Percentiles rank a stretch among this genome's conserved stretches.
These are phyloP conservation scores for Fusarium begoniae DNA, from an alignment of 2,329 filamentous ascomycete genomes.

Conservation along the genomic window DNA sequence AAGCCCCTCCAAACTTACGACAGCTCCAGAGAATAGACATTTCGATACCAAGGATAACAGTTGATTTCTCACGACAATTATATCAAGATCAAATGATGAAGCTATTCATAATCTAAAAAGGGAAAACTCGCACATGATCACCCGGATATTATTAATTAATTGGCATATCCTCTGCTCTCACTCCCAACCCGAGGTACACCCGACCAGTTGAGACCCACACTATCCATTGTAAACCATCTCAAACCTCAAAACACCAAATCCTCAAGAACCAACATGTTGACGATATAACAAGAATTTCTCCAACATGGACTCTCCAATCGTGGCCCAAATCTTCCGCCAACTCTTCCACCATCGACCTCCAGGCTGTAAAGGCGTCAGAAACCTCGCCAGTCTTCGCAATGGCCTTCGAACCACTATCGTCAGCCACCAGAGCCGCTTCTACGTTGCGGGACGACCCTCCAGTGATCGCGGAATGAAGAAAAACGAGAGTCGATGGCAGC, in stretches of 20 bases:
- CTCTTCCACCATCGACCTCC: slow-evolving; percentile 74
- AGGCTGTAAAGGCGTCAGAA: slow-evolving; percentile 46
- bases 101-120: slow-evolving; percentile 5
- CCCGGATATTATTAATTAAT: background rate
- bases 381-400: slow-evolving; percentile 38
- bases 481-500: slow-evolving; percentile 84
- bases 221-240: slow-evolving; percentile 14
- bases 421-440: slow-evolving; percentile 39
- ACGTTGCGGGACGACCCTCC: slow-evolving; percentile 44
- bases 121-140: slow-evolving; percentile 32
- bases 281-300: background rate
- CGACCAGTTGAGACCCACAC: slow-evolving; percentile 33
- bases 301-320: slow-evolving; percentile 82
- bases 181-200: slow-evolving; percentile 36
- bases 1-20: background rate
- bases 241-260: slow-evolving; percentile 6
- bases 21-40: background rate
- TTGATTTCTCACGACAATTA: background rate
- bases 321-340: slow-evolving; percentile 83
- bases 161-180: background rate
- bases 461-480: slow-evolving; percentile 54
- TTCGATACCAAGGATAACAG: background rate
- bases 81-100: background rate
- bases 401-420: slow-evolving; percentile 23
- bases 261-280: slow-evolving; percentile 11